Percentiles rank a stretch among this genome's conserved stretches.
Conservation (phyloP, 2,329 filamentous ascomycete genomes). For the Sclerotinia nivalis region DNA sequence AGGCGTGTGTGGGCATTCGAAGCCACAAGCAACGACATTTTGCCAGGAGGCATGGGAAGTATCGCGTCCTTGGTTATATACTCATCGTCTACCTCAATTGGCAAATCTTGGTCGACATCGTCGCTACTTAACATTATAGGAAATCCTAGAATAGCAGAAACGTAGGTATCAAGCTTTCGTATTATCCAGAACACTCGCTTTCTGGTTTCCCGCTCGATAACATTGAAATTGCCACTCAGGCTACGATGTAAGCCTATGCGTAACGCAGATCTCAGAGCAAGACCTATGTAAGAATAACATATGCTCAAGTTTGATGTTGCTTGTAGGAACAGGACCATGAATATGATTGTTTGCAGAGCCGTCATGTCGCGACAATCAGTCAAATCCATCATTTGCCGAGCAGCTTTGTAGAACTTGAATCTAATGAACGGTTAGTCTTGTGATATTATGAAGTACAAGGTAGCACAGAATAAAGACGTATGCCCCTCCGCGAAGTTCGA, state of each 20-base stretch:
- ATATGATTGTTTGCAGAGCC: conserved; percentile 73
- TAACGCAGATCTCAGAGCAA: conserved; percentile 73
- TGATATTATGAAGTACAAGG: background rate
- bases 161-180: conserved; percentile 69
- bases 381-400: conserved; percentile 65
- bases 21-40: conserved; percentile 59
- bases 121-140: conserved; percentile 63
- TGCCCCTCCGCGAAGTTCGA: background rate
- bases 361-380: conserved; percentile 72
- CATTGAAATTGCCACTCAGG: conserved; percentile 60
- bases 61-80: conserved; percentile 63
- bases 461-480: background rate
- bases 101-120: conserved; percentile 66
- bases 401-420: conserved; percentile 71
- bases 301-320: conserved; percentile 75
- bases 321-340: conserved; percentile 80
- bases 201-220: conserved; percentile 64
- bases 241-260: conserved; percentile 77
- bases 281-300: conserved; percentile 78
- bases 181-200: conserved; percentile 68
- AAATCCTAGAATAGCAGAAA: conserved; percentile 66
- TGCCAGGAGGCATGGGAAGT: conserved; percentile 54
- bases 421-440: conserved; percentile 46
- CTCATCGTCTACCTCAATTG: conserved; percentile 66
- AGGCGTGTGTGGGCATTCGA: conserved; percentile 66